Evolutionary conservation across 176 grass and related monocot genomes (phyloP).

Genomic region (Phoenix roebelenii): DNA sequence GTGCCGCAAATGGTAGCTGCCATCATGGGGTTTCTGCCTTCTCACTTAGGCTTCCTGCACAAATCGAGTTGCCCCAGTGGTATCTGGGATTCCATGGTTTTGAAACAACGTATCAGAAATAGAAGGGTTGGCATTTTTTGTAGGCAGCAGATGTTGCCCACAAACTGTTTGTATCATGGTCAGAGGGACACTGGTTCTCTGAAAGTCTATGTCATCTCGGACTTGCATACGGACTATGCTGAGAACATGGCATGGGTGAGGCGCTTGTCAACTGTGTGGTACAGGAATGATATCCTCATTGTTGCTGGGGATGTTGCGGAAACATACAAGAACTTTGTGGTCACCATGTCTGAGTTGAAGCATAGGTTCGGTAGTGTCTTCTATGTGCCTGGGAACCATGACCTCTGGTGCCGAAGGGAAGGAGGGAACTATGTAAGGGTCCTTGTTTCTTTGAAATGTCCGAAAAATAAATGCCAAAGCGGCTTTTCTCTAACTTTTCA

Average conservation of each 20-base stretch:
- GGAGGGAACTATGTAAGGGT: constrained; percentile 51
- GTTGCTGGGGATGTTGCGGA: constrained; percentile 87
- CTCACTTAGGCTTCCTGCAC: not conserved
- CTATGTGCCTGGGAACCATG: constrained; percentile 91
- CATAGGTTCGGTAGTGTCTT: constrained; percentile 52
- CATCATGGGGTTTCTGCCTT: not conserved
- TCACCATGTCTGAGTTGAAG: constrained; percentile 64
- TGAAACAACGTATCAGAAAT: constrained; percentile 2
- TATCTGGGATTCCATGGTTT: not conserved
- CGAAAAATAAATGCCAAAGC: no score
- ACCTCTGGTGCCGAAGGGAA: constrained; percentile 83
- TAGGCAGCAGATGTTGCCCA: constrained; percentile 22
- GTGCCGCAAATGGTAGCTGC: not conserved
- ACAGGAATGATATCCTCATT: constrained; percentile 57
- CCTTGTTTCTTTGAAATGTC: not conserved
- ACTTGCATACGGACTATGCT: constrained; percentile 78
- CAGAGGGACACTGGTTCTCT: constrained; percentile 15
- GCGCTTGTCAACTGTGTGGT: constrained; percentile 32
- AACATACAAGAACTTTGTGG: constrained; percentile 55
- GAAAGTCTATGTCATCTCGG: constrained; percentile 82
- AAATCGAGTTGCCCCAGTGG: not conserved
- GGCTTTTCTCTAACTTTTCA: no score
- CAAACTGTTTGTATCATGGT: constrained; percentile 22
- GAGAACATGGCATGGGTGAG: constrained; percentile 99
- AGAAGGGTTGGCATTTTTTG: not conserved